Evolutionary conservation across 2,329 filamentous ascomycete genomes (phyloP).

Genomic region (Blastomyces emzantsi): DNA sequence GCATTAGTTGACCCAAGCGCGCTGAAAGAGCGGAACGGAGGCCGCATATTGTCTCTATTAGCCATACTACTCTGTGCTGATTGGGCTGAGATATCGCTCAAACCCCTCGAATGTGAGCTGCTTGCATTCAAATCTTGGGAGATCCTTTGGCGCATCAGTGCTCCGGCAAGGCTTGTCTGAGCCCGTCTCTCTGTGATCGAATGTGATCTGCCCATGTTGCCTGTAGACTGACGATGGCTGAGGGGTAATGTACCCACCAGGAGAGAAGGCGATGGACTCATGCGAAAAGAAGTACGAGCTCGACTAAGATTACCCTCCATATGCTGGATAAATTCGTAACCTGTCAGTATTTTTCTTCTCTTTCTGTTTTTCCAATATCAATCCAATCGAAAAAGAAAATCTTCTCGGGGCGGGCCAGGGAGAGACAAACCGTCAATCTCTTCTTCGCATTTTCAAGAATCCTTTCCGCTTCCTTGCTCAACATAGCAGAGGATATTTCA

Average conservation of each 20-base stretch:
- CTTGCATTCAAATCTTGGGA: conserved; percentile 32
- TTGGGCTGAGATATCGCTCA: conserved; percentile 52
- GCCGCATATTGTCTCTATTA: conserved; percentile 30
- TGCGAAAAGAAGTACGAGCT: conserved; percentile 59
- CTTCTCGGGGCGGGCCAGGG: background rate
- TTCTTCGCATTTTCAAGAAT: conserved; percentile 91
- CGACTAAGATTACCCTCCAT: conserved; percentile 89
- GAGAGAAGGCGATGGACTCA: conserved; percentile 43
- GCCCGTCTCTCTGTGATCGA: conserved; percentile 30
- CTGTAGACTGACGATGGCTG: conserved; percentile 33
- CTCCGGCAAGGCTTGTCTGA: conserved; percentile 15
- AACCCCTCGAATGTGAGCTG: conserved; percentile 49
- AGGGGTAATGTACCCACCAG: conserved; percentile 26
- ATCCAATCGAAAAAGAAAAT: background rate
- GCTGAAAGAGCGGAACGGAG: conserved; percentile 53
- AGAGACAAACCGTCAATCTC: conserved; percentile 63
- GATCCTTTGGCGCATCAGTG: conserved; percentile 31
- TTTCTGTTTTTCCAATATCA: background rate
- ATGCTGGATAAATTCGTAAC: conserved; percentile 45
- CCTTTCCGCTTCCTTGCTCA: conserved; percentile 76
- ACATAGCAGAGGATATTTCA: conserved; percentile 59
- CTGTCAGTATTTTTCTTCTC: background rate
- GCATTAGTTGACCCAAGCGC: conserved; percentile 39
- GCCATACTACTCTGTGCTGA: conserved; percentile 28
- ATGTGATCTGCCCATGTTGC: conserved; percentile 36